phyloP scores from a whole-genome alignment of 2,329 filamentous ascomycete species.

The Fusarium longipes region DNA sequence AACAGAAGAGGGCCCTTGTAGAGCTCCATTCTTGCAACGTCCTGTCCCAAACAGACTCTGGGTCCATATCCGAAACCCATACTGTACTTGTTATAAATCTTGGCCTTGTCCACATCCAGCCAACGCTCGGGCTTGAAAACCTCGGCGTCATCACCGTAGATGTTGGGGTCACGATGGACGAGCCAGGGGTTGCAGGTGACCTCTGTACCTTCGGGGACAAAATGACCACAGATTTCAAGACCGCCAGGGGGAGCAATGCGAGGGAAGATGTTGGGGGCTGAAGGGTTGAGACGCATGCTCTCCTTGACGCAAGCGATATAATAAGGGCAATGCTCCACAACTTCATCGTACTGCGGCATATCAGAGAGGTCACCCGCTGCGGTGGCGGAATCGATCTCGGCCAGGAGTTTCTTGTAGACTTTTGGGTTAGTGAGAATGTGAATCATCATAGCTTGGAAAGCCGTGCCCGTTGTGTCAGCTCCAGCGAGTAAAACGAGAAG shows the following conservation, averaged over 20 bases:
- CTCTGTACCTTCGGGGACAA: conserved; percentile 49
- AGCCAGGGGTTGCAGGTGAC: conserved; percentile 54
- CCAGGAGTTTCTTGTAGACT: conserved; percentile 37
- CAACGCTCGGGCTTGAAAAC: conserved; percentile 57
- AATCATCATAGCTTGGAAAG: conserved; percentile 56
- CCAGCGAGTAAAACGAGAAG: conserved; percentile 50
- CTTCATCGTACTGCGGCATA: conserved; percentile 47
- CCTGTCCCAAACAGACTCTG: conserved; percentile 57
- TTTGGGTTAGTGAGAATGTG: conserved; percentile 34
- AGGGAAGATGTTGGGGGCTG: conserved; percentile 61
- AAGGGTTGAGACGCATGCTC: conserved; percentile 62
- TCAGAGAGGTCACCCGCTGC: conserved; percentile 53
- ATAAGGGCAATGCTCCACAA: conserved; percentile 53
- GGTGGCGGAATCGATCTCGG: conserved; percentile 40
- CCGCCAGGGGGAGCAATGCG: conserved; percentile 60
- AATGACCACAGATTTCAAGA: conserved; percentile 51
- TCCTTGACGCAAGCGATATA: conserved; percentile 66
- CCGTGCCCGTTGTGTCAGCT: conserved; percentile 61
- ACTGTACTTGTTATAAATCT: conserved; percentile 47
- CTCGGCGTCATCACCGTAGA: conserved; percentile 50
- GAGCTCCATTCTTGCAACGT: conserved; percentile 58
- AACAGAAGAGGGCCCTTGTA: conserved; percentile 36
- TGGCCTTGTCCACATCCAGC: conserved; percentile 48
- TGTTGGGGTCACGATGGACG: conserved; percentile 47
- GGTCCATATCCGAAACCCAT: conserved; percentile 55